Evolutionary conservation across 202 grass and related monocot genomes (phyloP), one percentile per base, ranked within the genome.

Genomic region (Thinopyrum obtusiflorum): DNA sequence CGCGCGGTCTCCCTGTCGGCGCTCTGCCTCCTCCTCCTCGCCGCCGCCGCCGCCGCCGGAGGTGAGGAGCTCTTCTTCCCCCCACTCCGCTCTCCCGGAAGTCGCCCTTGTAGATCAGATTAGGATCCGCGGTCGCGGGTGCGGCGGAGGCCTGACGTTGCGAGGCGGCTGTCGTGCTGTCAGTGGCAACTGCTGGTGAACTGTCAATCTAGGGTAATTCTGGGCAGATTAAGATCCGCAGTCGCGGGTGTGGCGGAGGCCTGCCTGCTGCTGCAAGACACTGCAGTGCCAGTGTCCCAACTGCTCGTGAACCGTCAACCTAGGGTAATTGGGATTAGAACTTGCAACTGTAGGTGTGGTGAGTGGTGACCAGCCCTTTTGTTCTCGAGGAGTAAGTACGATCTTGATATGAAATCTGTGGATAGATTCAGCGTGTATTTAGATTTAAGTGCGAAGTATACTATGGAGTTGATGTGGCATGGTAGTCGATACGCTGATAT

Each of bases 11-110:
- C 33, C 14, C 37, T 85, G 11, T 24, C 27, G n/a, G 83, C 64
- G 4, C 63, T 85, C 83, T 85, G 47, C 4, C 4, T 76, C 70
- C 82, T 83, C 65, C 42, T 51, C 27, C 15, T 20, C 70, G 3
- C 3, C 40, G 3, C 40, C 25, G 24, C 5, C 21, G 35, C 71
- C 40, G 69, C 60, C 42, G 3, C 62, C 62, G 73, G 17, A 76
- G 73, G 73, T 76, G 28, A n/a, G 73, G 47, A 59, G 9, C 5
- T 11, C 28, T 0, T 1, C 42, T 28, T n/a, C 18, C 9, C 72
- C 4, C 25, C 42, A 4, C 5, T 7, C 21, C 3, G 42, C n/a
- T 49, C 26, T 76, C 25, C 12, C 27, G 17, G 47, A 15, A 51
- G 27, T 33, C 27, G 47, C 10, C 21, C 15, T 3, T 13, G 33